These are phyloP conservation scores for Scedosporium apiospermum DNA, from an alignment of 2,329 filamentous ascomycete species.

Conservation along the genomic window DNA sequence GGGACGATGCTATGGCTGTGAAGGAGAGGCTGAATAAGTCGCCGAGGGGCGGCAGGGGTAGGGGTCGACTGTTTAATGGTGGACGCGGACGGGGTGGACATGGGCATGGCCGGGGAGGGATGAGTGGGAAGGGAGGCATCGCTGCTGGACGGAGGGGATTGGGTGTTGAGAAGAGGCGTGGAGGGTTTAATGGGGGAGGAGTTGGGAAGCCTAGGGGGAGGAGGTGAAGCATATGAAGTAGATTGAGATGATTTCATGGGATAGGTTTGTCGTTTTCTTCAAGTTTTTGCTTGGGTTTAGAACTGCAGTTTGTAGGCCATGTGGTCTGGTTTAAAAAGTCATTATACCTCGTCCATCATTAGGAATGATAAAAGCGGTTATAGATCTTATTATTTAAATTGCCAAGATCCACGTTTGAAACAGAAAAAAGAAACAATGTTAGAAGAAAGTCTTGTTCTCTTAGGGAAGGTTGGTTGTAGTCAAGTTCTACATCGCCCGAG, in stretches of 20 bases:
- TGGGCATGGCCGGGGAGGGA: slow-evolving; percentile 23
- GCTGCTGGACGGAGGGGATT: slow-evolving; percentile 36
- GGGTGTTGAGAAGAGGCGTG: slow-evolving; percentile 39
- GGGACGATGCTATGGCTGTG: slow-evolving; percentile 40
- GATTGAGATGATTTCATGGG: background rate
- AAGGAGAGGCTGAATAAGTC: slow-evolving; percentile 33
- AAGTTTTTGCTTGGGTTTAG: background rate
- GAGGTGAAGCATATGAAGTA: background rate
- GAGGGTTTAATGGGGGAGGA: slow-evolving; percentile 9
- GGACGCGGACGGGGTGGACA: slow-evolving; percentile 22
- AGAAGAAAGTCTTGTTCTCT: background rate
- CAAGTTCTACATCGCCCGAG: too few species aligned
- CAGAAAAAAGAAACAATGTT: slow-evolving; percentile 4
- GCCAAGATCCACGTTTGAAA: background rate
- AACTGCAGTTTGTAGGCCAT: background rate
- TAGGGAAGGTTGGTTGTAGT: too few species aligned
- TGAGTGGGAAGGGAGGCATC: slow-evolving; percentile 38
- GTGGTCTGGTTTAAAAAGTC: background rate
- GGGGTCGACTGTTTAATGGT: slow-evolving; percentile 13
- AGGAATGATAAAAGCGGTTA: background rate
- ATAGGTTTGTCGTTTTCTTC: background rate
- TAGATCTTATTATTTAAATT: background rate
- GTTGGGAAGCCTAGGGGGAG: slow-evolving; percentile 1
- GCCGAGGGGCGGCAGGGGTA: slow-evolving; percentile 15
- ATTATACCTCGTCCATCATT: background rate